Evolutionary conservation across 495 filamentous ascomycete genomes (phyloP), one percentile per base, ranked within the genome.

Genomic region (Corynascus novoguineensis): DNA sequence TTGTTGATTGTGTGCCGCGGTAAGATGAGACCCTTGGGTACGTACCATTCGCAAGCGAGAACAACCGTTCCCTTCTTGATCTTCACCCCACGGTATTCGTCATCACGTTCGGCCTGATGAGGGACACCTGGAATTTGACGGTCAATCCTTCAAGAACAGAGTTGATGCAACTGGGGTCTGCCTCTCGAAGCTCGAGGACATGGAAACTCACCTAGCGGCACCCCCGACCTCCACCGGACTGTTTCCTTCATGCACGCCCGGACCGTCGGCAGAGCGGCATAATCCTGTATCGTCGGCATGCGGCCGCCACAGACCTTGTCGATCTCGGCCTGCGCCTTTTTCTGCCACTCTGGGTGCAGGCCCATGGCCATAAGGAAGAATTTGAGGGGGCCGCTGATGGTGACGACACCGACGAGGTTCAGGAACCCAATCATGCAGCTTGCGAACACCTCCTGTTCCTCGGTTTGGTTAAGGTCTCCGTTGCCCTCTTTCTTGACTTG

Each of bases 231-330:
- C 84, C 84, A 86, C 46, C 84, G 76, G 17, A 81, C 59, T 22
- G 78, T 77, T 67, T 87, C 84, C 64, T 83, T 81, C 37, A 85
- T 66, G 32, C 81, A 78, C 6, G 84, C 83, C 14, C 81, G 66
- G 22, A 86, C 70, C 0, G 66, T 78, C 1, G 78, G 79, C 21
- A 82, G 65, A 17, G 77, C 55, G 14, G 70, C 62, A 44, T 73
- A 72, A 55, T 83, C 75, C 6, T 60, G 63, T 50, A 78, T 75
- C 15, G 68, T 72, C 9, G 80, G 80, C 61, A 81, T 68, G 21
- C 72, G 69, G 44, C 78, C 68, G 14, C 74, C 78, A 51, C 81
- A 83, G 2, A 84, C 81, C 7, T 73, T 65, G 60, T 85, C 83
- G n/a, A 85, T 71, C 64, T 86, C 83, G 34, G 75, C 77, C 57